Base-by-base conservation (phyloP, 2,329 filamentous ascomycete genomes). In the Fusarium siculi region DNA sequence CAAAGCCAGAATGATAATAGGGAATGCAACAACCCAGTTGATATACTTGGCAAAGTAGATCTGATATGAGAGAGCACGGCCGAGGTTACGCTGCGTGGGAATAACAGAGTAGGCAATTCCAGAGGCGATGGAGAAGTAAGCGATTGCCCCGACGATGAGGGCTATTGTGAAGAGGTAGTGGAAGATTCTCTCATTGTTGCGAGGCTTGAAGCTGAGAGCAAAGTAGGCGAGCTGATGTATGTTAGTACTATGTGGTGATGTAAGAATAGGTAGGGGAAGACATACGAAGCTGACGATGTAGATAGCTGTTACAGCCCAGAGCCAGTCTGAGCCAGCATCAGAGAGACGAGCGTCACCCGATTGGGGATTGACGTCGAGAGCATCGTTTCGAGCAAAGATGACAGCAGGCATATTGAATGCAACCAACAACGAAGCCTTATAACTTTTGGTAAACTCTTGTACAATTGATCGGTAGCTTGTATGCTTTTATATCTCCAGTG, bases 1-100 rank as follows among this genome's bases (percentile, higher is more conserved):
- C 12, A 88, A 81, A 4, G 85, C 81, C 34, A 88, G 77, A 49
- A 83, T 77, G 50, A 83, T 72, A 39, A 82, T 78, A 1, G 87
- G 86, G 77, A 87, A 89, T 10, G 83, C 76, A 21, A 89, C 84
- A 18, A 84, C 83, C 86, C 86, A 89, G 82, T 87, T 84, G 78
- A 89, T 81, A 76, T 89, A 89, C 78, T 87, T 87, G 66, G 84
- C 82, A 78, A 84, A 90, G 81, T 88, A 89, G 75, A 89, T 85
- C 73, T 89, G 86, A 67, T 83, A 78, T 63, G 84, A 80, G 55
- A 77, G 74, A 9, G 74, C 73, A n/a, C 68, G 42, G 2, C 66
- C 54, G 21, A 70, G 56, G 56, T 77, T 63, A 15, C 67, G 71
- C 58, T 75, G 63, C 32, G 85, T 81, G 14, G 54, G 34, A 50